phyloP scores from a whole-genome alignment of 441 rosid genomes.

The Omphalea diandra region DNA sequence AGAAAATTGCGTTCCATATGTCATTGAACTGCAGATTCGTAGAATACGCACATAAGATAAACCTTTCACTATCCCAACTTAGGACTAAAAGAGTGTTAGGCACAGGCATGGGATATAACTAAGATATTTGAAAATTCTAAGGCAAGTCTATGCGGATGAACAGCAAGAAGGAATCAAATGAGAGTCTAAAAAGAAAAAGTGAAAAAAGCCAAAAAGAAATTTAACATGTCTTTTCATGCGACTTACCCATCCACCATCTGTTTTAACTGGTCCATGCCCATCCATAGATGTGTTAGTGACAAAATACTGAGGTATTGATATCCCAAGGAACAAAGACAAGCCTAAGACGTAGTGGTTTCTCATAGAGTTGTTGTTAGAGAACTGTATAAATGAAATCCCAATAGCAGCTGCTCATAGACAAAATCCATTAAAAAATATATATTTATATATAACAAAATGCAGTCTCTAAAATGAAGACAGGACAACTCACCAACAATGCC shows the following conservation, averaged over 20 bases:
- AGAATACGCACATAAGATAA: neutral
- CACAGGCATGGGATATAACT: constrained; percentile 1
- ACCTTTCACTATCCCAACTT: too few species aligned
- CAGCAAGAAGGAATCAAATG: neutral
- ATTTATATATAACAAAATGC: neutral
- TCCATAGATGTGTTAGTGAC: constrained; percentile 36
- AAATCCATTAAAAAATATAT: neutral
- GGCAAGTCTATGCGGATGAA: too few species aligned
- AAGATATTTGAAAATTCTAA: too few species aligned
- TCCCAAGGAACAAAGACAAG: constrained; percentile 73
- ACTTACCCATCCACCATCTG: constrained; percentile 87
- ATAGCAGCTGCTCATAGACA: constrained; percentile 55
- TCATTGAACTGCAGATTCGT: constrained; percentile 71
- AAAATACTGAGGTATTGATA: constrained; percentile 85
- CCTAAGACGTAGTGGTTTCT: constrained; percentile 87
- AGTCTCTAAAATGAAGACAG: neutral
- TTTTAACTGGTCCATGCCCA: constrained; percentile 78
- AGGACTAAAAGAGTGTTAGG: too few species aligned
- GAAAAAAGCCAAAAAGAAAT: neutral
- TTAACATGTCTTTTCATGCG: neutral
- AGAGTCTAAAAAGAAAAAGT: neutral
- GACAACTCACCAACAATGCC: constrained; percentile 83
- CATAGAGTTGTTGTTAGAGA: constrained; percentile 75
- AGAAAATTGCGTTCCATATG: constrained; percentile 79
- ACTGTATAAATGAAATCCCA: constrained; percentile 86